Evolutionary conservation across 2,329 filamentous ascomycete genomes (phyloP).

Genomic region (Cladophialophora bantiana): DNA sequence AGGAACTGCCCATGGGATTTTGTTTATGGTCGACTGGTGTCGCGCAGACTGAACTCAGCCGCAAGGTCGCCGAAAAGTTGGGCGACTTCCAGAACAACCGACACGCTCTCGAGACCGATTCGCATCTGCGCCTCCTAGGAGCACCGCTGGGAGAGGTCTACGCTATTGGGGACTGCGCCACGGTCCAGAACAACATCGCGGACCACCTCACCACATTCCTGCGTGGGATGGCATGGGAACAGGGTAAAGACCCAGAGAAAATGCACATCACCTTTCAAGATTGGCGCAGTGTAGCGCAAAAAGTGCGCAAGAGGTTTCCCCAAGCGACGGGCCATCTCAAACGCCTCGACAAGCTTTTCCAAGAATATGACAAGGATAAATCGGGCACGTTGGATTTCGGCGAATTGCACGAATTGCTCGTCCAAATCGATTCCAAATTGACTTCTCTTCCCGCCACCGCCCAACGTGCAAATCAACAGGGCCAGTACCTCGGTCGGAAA

Average conservation of each 20-base stretch:
- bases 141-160: conserved; percentile 94
- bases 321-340: conserved; percentile 87
- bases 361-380: conserved; percentile 90
- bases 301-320: conserved; percentile 87
- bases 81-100: conserved; percentile 80
- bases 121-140: conserved; percentile 86
- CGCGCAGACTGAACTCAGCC: conserved; percentile 79
- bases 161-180: conserved; percentile 93
- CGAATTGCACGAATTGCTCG: conserved; percentile 85
- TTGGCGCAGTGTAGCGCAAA: conserved; percentile 83
- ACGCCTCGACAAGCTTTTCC: conserved; percentile 88
- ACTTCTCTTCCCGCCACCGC: conserved; percentile 94
- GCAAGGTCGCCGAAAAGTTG: conserved; percentile 78
- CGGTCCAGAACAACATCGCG: conserved; percentile 95
- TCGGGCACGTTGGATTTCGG: conserved; percentile 92
- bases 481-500: conserved; percentile 88
- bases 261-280: conserved; percentile 84
- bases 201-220: conserved; percentile 91
- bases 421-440: conserved; percentile 92
- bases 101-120: conserved; percentile 92
- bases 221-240: conserved; percentile 87
- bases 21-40: conserved; percentile 98
- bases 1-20: conserved; percentile 94
- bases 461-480: conserved; percentile 95
- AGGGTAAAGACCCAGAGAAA: conserved; percentile 86